Conservation (phyloP, 2,329 filamentous ascomycete species). For the Arthrinium phaeospermum region DNA sequence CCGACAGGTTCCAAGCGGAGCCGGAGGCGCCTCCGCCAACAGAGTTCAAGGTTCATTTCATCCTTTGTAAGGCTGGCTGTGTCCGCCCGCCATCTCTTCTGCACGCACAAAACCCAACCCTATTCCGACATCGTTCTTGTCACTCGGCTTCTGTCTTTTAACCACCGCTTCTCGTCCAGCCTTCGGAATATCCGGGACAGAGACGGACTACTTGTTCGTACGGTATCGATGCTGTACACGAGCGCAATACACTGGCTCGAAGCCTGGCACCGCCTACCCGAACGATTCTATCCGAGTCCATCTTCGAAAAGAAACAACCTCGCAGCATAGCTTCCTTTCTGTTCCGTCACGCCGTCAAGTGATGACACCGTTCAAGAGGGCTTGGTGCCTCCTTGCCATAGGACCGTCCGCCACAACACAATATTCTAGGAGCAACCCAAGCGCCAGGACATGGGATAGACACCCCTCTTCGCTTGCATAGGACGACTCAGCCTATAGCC, state of each 20-base stretch:
- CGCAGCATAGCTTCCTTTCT: not conserved
- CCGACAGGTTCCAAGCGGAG: not conserved
- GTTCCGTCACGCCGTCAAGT: not conserved
- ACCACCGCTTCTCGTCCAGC: not conserved
- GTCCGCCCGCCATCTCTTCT: not conserved
- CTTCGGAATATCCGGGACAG: not conserved
- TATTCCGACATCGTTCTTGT: constrained; percentile 1
- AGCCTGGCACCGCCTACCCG: not conserved
- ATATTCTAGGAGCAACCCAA: not conserved
- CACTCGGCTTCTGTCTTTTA: not conserved
- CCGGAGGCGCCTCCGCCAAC: constrained; percentile 6
- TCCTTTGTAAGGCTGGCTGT: constrained; percentile 15
- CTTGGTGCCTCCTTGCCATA: not conserved
- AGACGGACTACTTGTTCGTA: not conserved
- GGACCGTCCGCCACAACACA: not conserved
- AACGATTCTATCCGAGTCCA: not conserved
- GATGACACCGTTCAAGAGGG: not conserved
- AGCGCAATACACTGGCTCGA: constrained; percentile 1
- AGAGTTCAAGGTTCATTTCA: constrained; percentile 13
- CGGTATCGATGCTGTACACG: not conserved
- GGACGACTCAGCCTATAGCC: not conserved
- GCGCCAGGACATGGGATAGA: not conserved
- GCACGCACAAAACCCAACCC: constrained; percentile 16
- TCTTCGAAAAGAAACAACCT: not conserved
- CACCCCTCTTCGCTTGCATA: not conserved